Base-by-base conservation (phyloP, 2,329 filamentous ascomycete species). In the Calonectria henricotiae region DNA sequence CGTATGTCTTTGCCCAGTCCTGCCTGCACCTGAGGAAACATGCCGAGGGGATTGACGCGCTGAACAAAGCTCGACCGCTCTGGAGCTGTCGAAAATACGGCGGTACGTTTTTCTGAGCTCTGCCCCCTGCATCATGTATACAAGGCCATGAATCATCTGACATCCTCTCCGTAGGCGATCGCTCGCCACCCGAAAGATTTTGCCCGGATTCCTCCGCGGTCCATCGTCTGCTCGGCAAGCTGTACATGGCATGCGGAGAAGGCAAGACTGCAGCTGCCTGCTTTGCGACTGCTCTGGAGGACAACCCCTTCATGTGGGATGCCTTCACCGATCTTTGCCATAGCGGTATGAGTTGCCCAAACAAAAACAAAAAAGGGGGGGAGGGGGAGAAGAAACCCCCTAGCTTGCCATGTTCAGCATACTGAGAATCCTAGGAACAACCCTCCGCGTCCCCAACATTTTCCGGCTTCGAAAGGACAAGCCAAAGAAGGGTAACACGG, bases 301-400 rank as follows among this genome's bases (percentile, higher is more conserved):
- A 67, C 12, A 68, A 74, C 44, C 69, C 72, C 12, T 75, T 75
- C 62, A 71, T 75, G 69, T 75, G 74, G 74, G 74, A 75, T 68
- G 67, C 72, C 17, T 75, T 75, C 46, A 73, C 72, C 5, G 60
- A 74, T 55, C 72, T 75, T 11, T 75, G 74, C 46, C 72, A 75
- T 32, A 68, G 35, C 61, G 72, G 74, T 71, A 39, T 54, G 15
- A 27, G 30, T 32, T 3, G 37, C 54, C 13, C 41, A 8, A 60
- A 8, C 37, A 35, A 54, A 55, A 32, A 54, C 6, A 17, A 39
- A 47, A 32, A 30, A 30, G 27, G 27, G 27, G 27, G 27, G 27
- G 7, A 7, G 27, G 27, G 27, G 27, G 27, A 30, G 27, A 30
- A 30, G 27, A 30, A 30, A 30, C 27, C 17, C 11, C 9, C 54